Conservation (phyloP, 768 basidiomycete species). For the Auricularia auricula-judae region DNA sequence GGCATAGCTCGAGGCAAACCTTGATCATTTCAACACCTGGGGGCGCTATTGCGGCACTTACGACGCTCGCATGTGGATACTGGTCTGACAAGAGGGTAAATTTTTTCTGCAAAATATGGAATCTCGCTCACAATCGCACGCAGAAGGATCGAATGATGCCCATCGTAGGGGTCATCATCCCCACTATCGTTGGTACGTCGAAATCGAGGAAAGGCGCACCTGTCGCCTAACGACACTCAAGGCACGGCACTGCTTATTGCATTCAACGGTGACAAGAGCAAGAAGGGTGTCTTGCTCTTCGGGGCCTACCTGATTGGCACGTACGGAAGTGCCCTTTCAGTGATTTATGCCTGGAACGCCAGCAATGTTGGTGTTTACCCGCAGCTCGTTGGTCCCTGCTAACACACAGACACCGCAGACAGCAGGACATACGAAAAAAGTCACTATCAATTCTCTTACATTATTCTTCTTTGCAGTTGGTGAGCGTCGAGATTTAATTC, state of each 20-base stretch:
- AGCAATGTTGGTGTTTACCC: slow-evolving; percentile 25
- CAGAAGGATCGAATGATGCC: slow-evolving; percentile 52
- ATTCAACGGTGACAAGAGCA: slow-evolving; percentile 29
- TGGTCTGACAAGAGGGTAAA: slow-evolving; percentile 52
- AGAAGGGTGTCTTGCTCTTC: slow-evolving; percentile 45
- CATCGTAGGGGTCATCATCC: slow-evolving; percentile 37
- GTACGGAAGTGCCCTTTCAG: slow-evolving; percentile 48
- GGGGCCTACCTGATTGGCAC: slow-evolving; percentile 46
- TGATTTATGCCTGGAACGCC: slow-evolving; percentile 54
- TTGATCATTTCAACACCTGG: slow-evolving; percentile 48
- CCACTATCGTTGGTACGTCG: neutral
- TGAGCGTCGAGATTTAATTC: slow-evolving; percentile 2
- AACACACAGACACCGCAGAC: slow-evolving; percentile 15
- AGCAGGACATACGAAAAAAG: slow-evolving; percentile 56
- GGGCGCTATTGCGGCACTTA: slow-evolving; percentile 38
- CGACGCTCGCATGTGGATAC: slow-evolving; percentile 45
- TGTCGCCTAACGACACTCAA: slow-evolving; percentile 8
- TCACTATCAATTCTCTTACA: slow-evolving; percentile 2
- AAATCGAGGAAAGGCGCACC: neutral
- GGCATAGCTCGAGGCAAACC: slow-evolving; percentile 41
- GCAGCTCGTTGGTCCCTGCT: neutral
- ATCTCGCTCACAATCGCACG: neutral
- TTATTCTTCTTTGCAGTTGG: neutral
- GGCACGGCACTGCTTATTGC: slow-evolving; percentile 46
- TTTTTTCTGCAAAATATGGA: neutral